phyloP scores from a whole-genome alignment of 805 yeast species.

The Suhomyces vadensis region DNA sequence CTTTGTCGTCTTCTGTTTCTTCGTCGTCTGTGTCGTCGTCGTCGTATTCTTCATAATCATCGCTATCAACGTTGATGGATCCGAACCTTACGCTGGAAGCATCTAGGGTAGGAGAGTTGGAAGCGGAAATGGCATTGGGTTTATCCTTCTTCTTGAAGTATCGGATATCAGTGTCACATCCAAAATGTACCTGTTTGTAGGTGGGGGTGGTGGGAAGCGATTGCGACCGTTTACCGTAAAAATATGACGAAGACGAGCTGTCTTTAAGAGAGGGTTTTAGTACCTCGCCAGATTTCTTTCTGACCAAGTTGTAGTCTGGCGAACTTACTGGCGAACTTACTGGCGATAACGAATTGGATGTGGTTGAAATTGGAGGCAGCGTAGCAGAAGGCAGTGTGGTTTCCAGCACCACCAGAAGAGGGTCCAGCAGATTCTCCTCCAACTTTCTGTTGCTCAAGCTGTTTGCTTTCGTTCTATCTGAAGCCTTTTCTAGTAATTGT shows the following conservation, averaged over 20 bases:
- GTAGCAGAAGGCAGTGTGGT: neutral
- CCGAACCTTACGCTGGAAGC: conserved; percentile 8
- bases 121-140: conserved; percentile 75
- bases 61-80: conserved; percentile 15
- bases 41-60: conserved; percentile 16
- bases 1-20: conserved; percentile 22
- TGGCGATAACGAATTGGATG: neutral
- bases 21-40: conserved; percentile 28
- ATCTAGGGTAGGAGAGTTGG: conserved; percentile 52
- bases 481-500: conserved; percentile 31
- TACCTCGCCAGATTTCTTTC: conserved; percentile 88
- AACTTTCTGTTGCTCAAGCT: conserved; percentile 25
- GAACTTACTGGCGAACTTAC: conserved; percentile 2
- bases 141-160: conserved; percentile 72
- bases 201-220: conserved; percentile 55
- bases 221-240: conserved; percentile 29
- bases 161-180: conserved; percentile 62
- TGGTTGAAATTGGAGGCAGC: neutral
- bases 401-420: neutral
- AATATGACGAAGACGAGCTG: conserved; percentile 28
- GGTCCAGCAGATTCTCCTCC: neutral
- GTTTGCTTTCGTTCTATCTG: conserved; percentile 32
- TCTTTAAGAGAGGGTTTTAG: conserved; percentile 73
- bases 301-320: conserved; percentile 45
- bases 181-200: conserved; percentile 78